Conservation (phyloP, 1,284 basidiomycete genomes). For the Mycena sp. region DNA sequence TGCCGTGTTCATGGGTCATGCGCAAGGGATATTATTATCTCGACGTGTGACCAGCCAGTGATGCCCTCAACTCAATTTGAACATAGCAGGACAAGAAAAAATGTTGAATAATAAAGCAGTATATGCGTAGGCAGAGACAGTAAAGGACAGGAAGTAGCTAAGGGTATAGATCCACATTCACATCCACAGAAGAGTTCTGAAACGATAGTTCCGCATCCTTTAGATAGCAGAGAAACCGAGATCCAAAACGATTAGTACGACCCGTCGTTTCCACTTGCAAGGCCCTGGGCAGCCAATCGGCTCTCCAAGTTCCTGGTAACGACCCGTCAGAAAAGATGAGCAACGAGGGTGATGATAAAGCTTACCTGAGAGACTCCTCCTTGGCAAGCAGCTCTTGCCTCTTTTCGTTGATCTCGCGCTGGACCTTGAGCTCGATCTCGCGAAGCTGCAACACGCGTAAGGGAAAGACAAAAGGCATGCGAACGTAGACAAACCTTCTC, state of each 20-base stretch:
- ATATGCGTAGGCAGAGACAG: background rate
- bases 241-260: slow-evolving; percentile 10
- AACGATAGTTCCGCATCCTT: slow-evolving; percentile 1
- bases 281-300: slow-evolving; percentile 75
- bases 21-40: slow-evolving; percentile 2
- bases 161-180: slow-evolving; percentile 25
- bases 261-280: background rate
- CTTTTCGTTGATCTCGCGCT: slow-evolving; percentile 97
- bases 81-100: no score
- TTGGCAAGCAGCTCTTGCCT: slow-evolving; percentile 93
- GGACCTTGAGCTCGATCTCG: slow-evolving; percentile 95
- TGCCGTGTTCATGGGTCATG: slow-evolving; percentile 27
- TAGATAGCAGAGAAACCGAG: slow-evolving; percentile 5
- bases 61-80: no score
- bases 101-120: no score
- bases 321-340: background rate
- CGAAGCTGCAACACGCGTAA: slow-evolving; percentile 63
- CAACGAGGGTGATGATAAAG: background rate
- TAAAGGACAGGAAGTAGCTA: slow-evolving; percentile 12
- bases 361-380: slow-evolving; percentile 84
- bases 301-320: slow-evolving; percentile 75
- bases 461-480: background rate
- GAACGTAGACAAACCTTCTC: slow-evolving; percentile 75
- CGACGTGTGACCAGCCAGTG: background rate
- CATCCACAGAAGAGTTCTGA: slow-evolving; percentile 13